A percentile compares a stretch with the other conserved stretches of the same genome.
These are phyloP conservation scores for Dothistroma pini DNA, from an alignment of 2,329 filamentous ascomycete genomes.

Conservation along the genomic window DNA sequence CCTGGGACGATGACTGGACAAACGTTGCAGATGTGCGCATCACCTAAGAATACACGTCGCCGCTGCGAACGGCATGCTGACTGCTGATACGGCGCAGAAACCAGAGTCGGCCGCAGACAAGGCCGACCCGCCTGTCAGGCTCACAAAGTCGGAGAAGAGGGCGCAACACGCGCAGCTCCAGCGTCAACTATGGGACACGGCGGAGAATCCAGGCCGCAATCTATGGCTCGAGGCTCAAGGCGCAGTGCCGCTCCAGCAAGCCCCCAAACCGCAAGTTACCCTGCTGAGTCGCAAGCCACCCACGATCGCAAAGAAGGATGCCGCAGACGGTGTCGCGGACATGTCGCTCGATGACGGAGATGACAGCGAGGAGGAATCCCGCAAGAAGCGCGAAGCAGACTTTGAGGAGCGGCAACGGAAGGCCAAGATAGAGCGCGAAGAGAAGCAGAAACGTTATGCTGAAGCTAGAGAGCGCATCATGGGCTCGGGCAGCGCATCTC, in stretches of 20 bases:
- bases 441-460: slow-evolving; percentile 87
- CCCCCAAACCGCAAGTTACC: slow-evolving; percentile 79
- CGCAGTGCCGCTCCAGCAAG: slow-evolving; percentile 58
- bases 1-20: slow-evolving; percentile 94
- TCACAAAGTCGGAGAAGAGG: slow-evolving; percentile 72
- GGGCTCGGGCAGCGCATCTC: slow-evolving; percentile 46
- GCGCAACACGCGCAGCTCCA: slow-evolving; percentile 81
- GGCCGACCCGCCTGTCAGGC: slow-evolving; percentile 44
- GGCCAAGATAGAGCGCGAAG: slow-evolving; percentile 75
- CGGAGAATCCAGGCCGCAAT: slow-evolving; percentile 73
- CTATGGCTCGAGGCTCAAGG: slow-evolving; percentile 68
- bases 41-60: neutral
- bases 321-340: slow-evolving; percentile 44
- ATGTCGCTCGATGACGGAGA: slow-evolving; percentile 51
- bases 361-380: slow-evolving; percentile 62
- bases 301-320: slow-evolving; percentile 58
- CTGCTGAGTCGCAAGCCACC: slow-evolving; percentile 77
- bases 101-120: slow-evolving; percentile 34
- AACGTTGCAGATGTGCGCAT: slow-evolving; percentile 63
- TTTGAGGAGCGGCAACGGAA: slow-evolving; percentile 74
- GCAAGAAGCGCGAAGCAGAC: slow-evolving; percentile 60
- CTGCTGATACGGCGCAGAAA: slow-evolving; percentile 31
- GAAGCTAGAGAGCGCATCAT: slow-evolving; percentile 86
- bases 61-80: neutral
- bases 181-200: slow-evolving; percentile 82